Conservation (phyloP, 306 rosid genomes). For the Ziziphus jujuba region DNA sequence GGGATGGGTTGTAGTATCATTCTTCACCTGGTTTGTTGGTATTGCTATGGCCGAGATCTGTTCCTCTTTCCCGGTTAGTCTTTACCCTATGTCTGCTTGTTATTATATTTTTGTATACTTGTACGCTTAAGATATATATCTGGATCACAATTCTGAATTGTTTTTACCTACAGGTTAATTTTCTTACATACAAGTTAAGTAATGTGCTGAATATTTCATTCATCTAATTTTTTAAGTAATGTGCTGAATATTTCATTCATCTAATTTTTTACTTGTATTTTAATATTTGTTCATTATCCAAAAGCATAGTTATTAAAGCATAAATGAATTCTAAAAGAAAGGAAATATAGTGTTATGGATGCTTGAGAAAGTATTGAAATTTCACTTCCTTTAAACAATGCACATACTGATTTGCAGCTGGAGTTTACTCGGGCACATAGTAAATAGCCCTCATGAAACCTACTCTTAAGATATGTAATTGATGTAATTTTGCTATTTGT, state of each 20-base stretch:
- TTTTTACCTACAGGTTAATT: too few relatives aligned
- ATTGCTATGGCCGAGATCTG: slow-evolving; percentile 93
- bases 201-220: not conserved
- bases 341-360: not conserved
- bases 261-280: not conserved
- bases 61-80: slow-evolving; percentile 80
- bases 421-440: too few relatives aligned
- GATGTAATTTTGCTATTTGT: too few relatives aligned
- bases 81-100: not conserved
- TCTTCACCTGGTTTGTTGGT: slow-evolving; percentile 91
- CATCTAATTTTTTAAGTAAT: not conserved
- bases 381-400: too few relatives aligned
- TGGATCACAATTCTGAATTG: too few relatives aligned
- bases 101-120: not conserved
- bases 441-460: too few relatives aligned
- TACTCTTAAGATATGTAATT: too few relatives aligned
- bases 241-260: not conserved
- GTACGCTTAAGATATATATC: too few relatives aligned
- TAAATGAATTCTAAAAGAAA: not conserved
- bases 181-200: too few relatives aligned
- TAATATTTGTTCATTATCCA: not conserved
- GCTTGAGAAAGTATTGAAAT: not conserved
- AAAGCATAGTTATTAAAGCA: not conserved
- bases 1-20: slow-evolving; percentile 85
- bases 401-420: too few relatives aligned